These are phyloP conservation scores for Kernera saxatilis DNA, from an alignment of 345 rosid genomes.

Conservation along the genomic window DNA sequence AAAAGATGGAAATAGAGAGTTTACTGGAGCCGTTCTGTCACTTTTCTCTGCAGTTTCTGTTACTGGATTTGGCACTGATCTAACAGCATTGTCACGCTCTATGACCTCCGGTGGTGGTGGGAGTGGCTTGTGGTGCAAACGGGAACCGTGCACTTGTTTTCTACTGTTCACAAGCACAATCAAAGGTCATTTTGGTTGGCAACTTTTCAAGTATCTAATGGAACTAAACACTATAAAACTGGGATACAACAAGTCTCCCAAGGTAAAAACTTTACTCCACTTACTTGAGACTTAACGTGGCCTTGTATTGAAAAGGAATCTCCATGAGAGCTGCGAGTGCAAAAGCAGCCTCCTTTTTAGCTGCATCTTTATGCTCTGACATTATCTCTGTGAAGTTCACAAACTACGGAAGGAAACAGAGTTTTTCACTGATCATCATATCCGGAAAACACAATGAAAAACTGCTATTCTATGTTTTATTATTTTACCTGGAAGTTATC, in stretches of 20 bases:
- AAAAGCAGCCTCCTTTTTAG: conserved; percentile 78
- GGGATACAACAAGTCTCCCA: neutral
- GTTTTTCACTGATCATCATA: neutral
- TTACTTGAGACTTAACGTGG: conserved; percentile 53
- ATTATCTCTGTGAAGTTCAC: conserved; percentile 87
- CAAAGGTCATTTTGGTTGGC: conserved; percentile 1
- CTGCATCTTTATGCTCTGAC: conserved; percentile 54
- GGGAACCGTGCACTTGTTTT: conserved; percentile 24
- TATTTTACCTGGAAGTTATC: conserved; percentile 86
- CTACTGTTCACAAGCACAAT: conserved; percentile 37
- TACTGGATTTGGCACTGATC: conserved; percentile 26
- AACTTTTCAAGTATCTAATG: neutral
- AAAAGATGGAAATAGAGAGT: neutral
- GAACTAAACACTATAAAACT: neutral
- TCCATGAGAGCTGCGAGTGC: conserved; percentile 99
- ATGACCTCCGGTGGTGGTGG: conserved; percentile 73
- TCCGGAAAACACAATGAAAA: neutral
- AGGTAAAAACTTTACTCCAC: conserved; percentile 30
- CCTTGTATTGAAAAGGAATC: conserved; percentile 82
- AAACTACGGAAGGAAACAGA: conserved; percentile 41
- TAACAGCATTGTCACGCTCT: conserved; percentile 54
- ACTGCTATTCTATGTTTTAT: neutral
- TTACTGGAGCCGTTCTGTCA: conserved; percentile 42
- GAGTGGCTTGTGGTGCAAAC: conserved; percentile 39
- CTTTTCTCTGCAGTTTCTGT: conserved; percentile 31